Evolutionary conservation across 257 asterid species (phyloP).

Genomic region (Fraxinus pennsylvanica): DNA sequence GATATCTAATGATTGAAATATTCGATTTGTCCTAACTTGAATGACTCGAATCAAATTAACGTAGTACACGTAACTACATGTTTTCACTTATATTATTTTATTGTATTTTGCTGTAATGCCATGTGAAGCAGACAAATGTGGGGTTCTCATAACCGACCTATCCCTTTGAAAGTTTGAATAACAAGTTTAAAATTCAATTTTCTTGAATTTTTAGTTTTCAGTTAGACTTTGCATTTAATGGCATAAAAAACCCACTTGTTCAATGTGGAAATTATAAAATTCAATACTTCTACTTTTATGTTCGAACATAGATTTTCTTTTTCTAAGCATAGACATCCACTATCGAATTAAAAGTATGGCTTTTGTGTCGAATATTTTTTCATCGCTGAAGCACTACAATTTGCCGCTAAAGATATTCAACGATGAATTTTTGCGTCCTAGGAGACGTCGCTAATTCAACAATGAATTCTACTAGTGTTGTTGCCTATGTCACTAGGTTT

Average conservation of each 20-base stretch:
- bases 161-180: not conserved
- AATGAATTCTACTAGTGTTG: no score
- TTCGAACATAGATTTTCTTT: no score
- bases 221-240: not conserved
- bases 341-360: no score
- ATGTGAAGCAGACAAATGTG: not conserved
- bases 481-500: no score
- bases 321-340: no score
- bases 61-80: no score
- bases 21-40: not conserved
- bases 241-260: not conserved
- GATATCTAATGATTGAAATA: no score
- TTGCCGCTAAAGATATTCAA: not conserved
- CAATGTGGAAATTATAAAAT: not conserved
- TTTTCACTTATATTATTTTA: not conserved
- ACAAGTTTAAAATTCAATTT: not conserved
- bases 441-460: no score
- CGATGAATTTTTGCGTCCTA: not conserved
- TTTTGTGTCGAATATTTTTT: no score
- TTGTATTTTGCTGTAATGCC: not conserved
- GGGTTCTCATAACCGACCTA: conserved; percentile 2
- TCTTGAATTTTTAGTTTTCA: not conserved
- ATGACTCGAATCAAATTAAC: not conserved
- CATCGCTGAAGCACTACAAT: no score
- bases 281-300: no score